These are phyloP conservation scores for Crucibulum laeve DNA, from an alignment of 768 basidiomycete species.

Conservation along the genomic window DNA sequence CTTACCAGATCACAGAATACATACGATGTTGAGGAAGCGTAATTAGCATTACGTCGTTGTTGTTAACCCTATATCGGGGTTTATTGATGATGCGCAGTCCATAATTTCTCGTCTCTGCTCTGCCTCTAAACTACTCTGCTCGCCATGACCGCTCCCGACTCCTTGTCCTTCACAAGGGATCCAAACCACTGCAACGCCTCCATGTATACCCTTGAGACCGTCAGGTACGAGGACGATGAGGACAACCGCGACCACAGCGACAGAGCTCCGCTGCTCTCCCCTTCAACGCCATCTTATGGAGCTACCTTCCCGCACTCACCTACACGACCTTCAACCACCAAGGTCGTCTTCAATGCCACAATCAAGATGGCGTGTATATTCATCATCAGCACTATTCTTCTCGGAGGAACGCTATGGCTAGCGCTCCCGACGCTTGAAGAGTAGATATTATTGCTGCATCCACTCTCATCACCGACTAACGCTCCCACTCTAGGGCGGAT, in stretches of 20 bases:
- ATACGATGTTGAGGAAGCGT: too few relatives aligned
- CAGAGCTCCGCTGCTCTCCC: constrained; percentile 37
- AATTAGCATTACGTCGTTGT: too few relatives aligned
- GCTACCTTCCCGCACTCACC: constrained; percentile 38
- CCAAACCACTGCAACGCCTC: constrained; percentile 23
- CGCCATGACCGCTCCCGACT: constrained; percentile 16
- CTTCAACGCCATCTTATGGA: constrained; percentile 49
- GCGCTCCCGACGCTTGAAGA: constrained; percentile 76
- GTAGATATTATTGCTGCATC: constrained; percentile 38
- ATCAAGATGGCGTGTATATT: constrained; percentile 84
- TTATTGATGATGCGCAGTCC: too few relatives aligned
- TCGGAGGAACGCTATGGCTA: constrained; percentile 77
- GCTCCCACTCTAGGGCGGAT: constrained; percentile 52
- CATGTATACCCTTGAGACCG: constrained; percentile 62
- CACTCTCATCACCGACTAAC: constrained; percentile 5
- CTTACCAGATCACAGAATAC: too few relatives aligned
- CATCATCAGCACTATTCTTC: constrained; percentile 56
- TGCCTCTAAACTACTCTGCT: too few relatives aligned
- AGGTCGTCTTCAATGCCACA: constrained; percentile 73
- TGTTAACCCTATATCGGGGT: too few relatives aligned
- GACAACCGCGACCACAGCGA: constrained; percentile 23
- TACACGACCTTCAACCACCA: constrained; percentile 38
- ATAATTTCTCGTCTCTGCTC: too few relatives aligned
- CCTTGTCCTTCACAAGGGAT: constrained; percentile 10
- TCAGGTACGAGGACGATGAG: constrained; percentile 32